Base-by-base conservation (phyloP, 192 early-diverging fungal genomes). In the Spinellus fusiger region DNA sequence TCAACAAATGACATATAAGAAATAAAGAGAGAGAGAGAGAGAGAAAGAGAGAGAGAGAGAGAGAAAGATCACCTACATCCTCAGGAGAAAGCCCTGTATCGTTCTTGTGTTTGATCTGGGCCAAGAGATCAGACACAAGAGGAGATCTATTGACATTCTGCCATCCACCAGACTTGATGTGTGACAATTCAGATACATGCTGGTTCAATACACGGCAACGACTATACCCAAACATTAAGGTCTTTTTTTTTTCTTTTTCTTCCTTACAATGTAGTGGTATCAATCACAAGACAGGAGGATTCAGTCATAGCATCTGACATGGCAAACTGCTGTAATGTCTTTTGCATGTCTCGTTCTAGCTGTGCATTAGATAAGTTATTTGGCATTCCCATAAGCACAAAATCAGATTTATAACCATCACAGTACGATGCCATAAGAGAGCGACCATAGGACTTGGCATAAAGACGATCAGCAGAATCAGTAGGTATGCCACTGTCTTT, bases 301-400 rank as follows among this genome's bases (percentile, higher is more conserved):
- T 71, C 59, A 26, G 70, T 54, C 13, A 65, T 55, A 13, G 58
- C 40, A 58, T 71, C 64, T 22, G 64, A 34, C 20, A 65, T 28
- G 23, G 64, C 31, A 20, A 54, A 65, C 44, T 62, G 58, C 23
- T 76, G 70, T 49, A 83, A 69, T 1, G 73, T 71, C 49, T 70
- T 71, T 33, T 72, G 61, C 47, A 77, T 70, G 49, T 80, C 76
- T n/a, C 54, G 62, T 25, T 76, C 70, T 27, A 71, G 37, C 27
- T 40, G 34, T n/a, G 40, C 47, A 28, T 54, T 48, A 9, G 60
- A 66, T 23, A 59, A 38, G 8, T 44, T 34, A 35, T 56, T 70
- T 12, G 78, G 78, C 4, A 83, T 61, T 8, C 80, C 80, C 78
- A 83, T 80, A 16, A 83, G 58, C 8, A 77, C 80, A 68, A 83